These are phyloP conservation scores for Ciborinia camelliae DNA, from an alignment of 2,329 filamentous ascomycete species.

Conservation along the genomic window DNA sequence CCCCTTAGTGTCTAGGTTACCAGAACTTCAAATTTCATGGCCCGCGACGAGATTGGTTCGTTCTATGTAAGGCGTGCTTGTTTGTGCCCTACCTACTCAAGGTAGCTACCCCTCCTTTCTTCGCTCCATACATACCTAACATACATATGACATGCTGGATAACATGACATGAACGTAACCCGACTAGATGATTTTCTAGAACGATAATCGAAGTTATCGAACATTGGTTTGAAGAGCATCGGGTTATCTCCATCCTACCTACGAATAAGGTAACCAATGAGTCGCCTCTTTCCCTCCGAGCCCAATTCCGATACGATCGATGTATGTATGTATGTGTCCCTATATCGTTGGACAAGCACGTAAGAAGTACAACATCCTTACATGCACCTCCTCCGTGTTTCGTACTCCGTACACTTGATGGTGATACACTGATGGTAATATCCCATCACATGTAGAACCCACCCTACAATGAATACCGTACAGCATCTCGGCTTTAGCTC, in stretches of 20 bases:
- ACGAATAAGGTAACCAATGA: too few species aligned
- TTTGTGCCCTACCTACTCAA: too few species aligned
- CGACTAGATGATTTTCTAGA: not conserved
- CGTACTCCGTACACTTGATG: not conserved
- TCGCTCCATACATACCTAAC: too few species aligned
- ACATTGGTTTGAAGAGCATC: not conserved
- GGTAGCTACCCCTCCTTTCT: not conserved
- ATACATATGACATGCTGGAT: too few species aligned
- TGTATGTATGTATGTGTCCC: not conserved
- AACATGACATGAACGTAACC: not conserved
- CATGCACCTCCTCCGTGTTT: not conserved
- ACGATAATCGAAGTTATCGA: not conserved
- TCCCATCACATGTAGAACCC: too few species aligned
- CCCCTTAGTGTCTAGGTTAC: too few species aligned
- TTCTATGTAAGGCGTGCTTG: not conserved
- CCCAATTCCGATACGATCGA: not conserved
- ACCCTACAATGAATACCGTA: not conserved
- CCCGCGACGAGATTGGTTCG: not conserved
- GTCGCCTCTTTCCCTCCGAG: not conserved
- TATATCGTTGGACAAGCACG: not conserved
- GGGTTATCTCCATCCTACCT: not conserved
- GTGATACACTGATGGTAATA: too few species aligned
- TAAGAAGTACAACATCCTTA: not conserved
- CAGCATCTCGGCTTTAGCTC: not conserved
- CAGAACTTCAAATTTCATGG: not conserved